Evolutionary conservation across 257 asterid genomes (phyloP), one percentile per base, ranked within the genome.

Genomic region (Lithospermum erythrorhizon): DNA sequence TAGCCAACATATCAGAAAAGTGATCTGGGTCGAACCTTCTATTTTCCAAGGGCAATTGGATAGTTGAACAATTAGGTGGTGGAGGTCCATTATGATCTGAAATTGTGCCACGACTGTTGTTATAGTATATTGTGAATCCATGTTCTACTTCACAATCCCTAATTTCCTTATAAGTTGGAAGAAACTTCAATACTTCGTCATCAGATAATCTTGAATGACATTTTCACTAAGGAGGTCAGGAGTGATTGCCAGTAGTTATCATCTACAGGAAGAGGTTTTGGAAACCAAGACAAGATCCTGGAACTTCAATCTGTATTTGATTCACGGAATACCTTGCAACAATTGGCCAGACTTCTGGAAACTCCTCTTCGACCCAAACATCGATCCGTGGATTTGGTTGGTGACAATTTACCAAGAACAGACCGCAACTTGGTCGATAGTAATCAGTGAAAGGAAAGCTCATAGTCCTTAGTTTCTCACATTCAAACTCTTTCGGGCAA

Each of bases 391-490:
- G 87, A 30, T 11, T 0, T n/a, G 25, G 32, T 1, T 21, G 22
- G 20, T 58, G 13, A 24, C 68, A 51, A 4, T 61, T 25, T 32
- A 80, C 58, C 25, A 41, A 18, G 70, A 72, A 59, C 41, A 80
- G 48, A 7, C 90, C 87, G 21, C 87, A 82, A 0, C 45, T 54
- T 0, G 68, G 60, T 7, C 20, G 23, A 1, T 22, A 0, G 6
- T 1, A 2, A 18, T 16, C 6, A 8, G 72, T 3, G 54, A 74
- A 63, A 4, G 94, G 85, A 21, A 72, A 76, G 17, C 15, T 29
- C 6, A 84, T 53, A 37, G 22, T 1, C 23, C 63, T 53, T 8
- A 79, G 30, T 4, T 49, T 3, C 52, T 75, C 72, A 63, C 94
- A 78, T 9, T 6, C 6, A 37, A 56, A 66, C 4, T 55, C 0